Base-by-base conservation (phyloP, 495 filamentous ascomycete genomes). In the Antarctomyces pellizariae region DNA sequence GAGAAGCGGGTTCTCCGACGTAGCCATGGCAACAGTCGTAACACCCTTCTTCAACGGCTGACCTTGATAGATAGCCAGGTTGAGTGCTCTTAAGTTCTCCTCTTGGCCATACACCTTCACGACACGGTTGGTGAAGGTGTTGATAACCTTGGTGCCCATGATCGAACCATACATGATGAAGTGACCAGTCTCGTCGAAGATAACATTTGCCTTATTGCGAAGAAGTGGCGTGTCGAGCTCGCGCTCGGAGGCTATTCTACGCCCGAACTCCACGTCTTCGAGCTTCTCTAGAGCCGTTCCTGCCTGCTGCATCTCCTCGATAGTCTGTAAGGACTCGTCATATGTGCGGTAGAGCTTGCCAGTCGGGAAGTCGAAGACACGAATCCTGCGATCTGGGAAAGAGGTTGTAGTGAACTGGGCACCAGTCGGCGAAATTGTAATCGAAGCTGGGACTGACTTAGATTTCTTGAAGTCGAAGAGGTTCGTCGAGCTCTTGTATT, bases 391-490 rank as follows among this genome's bases (percentile, higher is more conserved):
- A 47, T 99, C 86, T 0, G 86, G 86, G 42, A 92, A 71, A 1
- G 86, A 99, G 37, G 89, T 70, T 0, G 82, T 80, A 3, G 75
- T 76, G 42, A 95, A 92, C 12, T 76, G 74, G 16, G 66, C 60
- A 4, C 79, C 75, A 0, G 75, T 73, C 0, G 83, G 78, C 0
- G 83, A 91, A 22, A 99, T 62, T 0, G 74, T 78, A 24, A 99
- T 50, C n/a, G 75, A 75, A 9, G 75, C 61, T 0, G 86, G 82
- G 0, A 71, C 59, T 0, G 79, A 84, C 44, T 91, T 95, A 22
- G 78, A 62, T 49, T 82, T 95, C 40, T 89, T 93, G 54, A 95
- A 99, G 18, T 89, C 84, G 45, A 99, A 95, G 2, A 99, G 59
- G 29, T 75, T 79, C 7, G 86, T 99, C 2, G 70, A 71, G 42